These are phyloP conservation scores for Blastobotrys elegans DNA, from an alignment of 1,139 yeast genomes.

Conservation along the genomic window DNA sequence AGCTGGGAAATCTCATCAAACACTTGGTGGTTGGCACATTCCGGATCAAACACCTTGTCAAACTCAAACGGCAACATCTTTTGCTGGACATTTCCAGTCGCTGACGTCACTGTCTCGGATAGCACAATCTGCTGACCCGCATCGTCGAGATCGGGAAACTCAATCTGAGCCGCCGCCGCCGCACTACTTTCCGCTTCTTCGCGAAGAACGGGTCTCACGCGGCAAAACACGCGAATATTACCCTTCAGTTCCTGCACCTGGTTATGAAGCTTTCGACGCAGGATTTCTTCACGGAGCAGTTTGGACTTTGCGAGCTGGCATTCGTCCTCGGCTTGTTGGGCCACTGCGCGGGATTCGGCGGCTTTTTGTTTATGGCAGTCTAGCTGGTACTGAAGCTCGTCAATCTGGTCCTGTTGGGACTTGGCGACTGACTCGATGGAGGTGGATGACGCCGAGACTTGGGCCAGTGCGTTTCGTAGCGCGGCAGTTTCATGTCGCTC, in stretches of 20 bases:
- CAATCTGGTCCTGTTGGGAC: conserved; percentile 20
- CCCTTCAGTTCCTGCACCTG: conserved; percentile 83
- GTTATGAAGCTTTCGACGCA: conserved; percentile 67
- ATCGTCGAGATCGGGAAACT: conserved; percentile 49
- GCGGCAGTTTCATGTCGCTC: conserved; percentile 32
- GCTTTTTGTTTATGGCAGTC: conserved; percentile 16
- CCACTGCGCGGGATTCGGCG: conserved; percentile 17
- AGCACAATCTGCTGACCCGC: conserved; percentile 41
- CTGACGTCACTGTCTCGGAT: conserved; percentile 25
- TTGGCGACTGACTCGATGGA: conserved; percentile 19
- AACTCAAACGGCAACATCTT: conserved; percentile 52
- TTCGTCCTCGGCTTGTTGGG: conserved; percentile 21
- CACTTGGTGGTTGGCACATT: conserved; percentile 52
- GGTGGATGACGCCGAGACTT: conserved; percentile 17
- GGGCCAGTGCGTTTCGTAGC: conserved; percentile 16
- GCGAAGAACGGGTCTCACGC: conserved; percentile 59
- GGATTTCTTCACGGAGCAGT: conserved; percentile 44
- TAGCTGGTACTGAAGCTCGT: conserved; percentile 22
- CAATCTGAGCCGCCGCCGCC: conserved; percentile 35
- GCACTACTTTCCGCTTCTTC: conserved; percentile 16
- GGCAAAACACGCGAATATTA: conserved; percentile 84
- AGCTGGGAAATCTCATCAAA: conserved; percentile 84
- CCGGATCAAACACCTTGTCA: conserved; percentile 68
- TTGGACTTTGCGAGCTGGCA: conserved; percentile 29
- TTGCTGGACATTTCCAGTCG: conserved; percentile 25